Evolutionary conservation across 2,329 filamentous ascomycete genomes (phyloP), one percentile per base, ranked within the genome.

Genomic region (Exutisphaerella laricina): DNA sequence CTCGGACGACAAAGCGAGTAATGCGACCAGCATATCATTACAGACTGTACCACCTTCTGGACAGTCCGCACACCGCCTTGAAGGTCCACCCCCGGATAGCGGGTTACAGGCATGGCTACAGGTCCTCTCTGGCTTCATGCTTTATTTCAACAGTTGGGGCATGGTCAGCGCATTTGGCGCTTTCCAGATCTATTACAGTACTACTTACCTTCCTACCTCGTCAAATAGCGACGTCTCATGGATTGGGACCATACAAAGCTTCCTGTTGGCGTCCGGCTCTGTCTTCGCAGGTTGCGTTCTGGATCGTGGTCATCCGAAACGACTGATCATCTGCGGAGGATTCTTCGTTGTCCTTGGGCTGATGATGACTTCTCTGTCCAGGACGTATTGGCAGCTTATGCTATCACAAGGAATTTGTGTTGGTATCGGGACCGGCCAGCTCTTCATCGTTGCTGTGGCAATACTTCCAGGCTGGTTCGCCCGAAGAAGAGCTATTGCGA

Each of bases 391-490:
- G 69, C 72, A 77, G 30, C 51, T 75, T 5, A 65, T 76, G 37
- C 65, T 76, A 13, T 65, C 70, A 0, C 73, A 77, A 48, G 73
- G 69, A n/a, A 39, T 76, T 20, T 70, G 67, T 41, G 57, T 73
- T 9, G 48, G 48, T 4, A 38, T 50, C 17, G 48, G 48, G 4
- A 20, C 38, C 2, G 80, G 80, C 2, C 76, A 70, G 45, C 60
- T 85, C 2, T 84, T 82, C 60, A 75, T 79, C 30, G 76, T 82
- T 0, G 69, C 73, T 25, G 69, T 85, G 14, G 75, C 81, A 1
- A 72, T 82, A 1, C 63, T 84, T 2, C 75, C 80, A 3, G 80
- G 81, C 5, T 85, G 84, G 54, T 84, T 84, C 55, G 67, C 67
- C 23, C 66, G 66, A 33, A 71, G 66, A 48, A 68, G 75, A 39